A percentile compares a stretch with the other conserved stretches of the same genome.
These are phyloP conservation scores for Solanum sparsipilum DNA, from an alignment of 257 asterid species.

Conservation along the genomic window DNA sequence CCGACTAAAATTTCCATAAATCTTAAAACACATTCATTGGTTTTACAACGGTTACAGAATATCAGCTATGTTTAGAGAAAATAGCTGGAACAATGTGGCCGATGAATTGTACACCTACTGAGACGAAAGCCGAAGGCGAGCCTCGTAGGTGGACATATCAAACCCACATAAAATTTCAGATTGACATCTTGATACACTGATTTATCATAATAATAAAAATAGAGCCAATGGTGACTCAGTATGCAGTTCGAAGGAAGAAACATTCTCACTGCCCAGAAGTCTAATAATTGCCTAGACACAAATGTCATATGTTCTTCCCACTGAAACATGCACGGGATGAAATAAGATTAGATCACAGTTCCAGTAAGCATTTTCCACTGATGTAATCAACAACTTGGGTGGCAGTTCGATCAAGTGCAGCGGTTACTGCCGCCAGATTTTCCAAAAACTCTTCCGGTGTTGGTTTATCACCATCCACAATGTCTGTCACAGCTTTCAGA, in stretches of 20 bases:
- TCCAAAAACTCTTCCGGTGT: constrained; percentile 83
- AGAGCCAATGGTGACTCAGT: background rate
- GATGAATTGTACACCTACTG: background rate
- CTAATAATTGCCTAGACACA: background rate
- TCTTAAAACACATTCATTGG: background rate
- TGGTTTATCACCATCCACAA: constrained; percentile 85
- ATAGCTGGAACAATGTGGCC: background rate
- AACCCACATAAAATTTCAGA: background rate
- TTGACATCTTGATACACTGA: background rate
- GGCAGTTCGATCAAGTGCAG: constrained; percentile 70
- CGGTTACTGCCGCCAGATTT: constrained; percentile 73
- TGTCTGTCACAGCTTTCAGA: constrained; percentile 85
- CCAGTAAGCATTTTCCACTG: constrained; percentile 50
- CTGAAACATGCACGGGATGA: background rate
- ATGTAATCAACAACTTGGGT: constrained; percentile 59
- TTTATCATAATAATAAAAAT: background rate
- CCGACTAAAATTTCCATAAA: background rate
- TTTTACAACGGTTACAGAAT: background rate
- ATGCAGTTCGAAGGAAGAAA: background rate
- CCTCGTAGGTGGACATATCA: background rate
- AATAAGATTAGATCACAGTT: constrained; percentile 35
- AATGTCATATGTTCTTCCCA: background rate
- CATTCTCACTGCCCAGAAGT: background rate
- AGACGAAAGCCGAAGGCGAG: background rate
- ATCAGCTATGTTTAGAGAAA: background rate